A percentile compares a stretch with the other conserved stretches of the same genome.
Evolutionary conservation across 345 rosid genomes (phyloP).

Genomic region (Populus ilicifolia): DNA sequence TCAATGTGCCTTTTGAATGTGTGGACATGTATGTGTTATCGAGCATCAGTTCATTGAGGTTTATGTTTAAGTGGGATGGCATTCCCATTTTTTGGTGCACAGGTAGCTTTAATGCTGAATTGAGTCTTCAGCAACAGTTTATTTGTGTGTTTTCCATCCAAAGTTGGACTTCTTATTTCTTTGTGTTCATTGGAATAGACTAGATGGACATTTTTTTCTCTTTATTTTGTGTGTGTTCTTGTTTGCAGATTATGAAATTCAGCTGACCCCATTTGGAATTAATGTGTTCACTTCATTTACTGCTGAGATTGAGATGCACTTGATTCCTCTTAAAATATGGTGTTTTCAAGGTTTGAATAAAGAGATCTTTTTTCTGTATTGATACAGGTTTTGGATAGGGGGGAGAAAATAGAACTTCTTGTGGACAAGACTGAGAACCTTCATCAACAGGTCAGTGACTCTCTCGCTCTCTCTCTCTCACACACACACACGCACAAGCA

Average conservation of each 20-base stretch:
- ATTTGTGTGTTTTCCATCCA: background rate
- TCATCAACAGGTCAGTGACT: constrained; percentile 33
- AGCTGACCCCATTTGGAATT: background rate
- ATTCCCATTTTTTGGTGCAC: background rate
- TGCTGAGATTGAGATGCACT: background rate
- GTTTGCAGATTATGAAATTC: background rate
- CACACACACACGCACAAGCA: background rate
- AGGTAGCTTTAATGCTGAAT: background rate
- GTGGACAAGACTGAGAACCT: constrained; percentile 47
- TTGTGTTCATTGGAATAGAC: background rate
- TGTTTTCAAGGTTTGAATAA: background rate
- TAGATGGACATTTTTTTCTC: background rate
- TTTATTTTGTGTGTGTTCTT: background rate
- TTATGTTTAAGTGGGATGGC: background rate
- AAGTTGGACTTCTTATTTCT: background rate
- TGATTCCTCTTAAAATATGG: background rate
- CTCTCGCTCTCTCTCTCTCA: background rate
- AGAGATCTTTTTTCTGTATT: background rate
- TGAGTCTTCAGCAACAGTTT: background rate
- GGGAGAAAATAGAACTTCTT: constrained; percentile 43
- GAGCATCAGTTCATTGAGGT: background rate
- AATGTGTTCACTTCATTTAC: background rate
- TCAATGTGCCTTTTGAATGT: background rate
- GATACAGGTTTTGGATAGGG: constrained; percentile 41
- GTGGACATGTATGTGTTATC: background rate